phyloP scores from a whole-genome alignment of 2,329 filamentous ascomycete genomes.

The Fusarium sp. region DNA sequence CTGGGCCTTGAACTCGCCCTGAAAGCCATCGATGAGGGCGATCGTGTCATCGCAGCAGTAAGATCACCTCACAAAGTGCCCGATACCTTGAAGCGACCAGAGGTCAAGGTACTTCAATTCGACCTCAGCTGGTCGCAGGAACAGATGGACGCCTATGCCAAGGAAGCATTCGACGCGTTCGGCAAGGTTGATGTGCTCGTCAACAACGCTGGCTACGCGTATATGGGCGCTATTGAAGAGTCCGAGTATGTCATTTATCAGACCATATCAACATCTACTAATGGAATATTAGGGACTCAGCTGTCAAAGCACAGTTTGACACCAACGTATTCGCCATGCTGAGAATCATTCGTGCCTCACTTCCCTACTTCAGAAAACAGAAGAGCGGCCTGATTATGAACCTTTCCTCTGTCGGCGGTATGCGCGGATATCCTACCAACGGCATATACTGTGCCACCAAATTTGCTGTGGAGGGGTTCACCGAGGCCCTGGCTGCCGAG shows the following conservation, averaged over 20 bases:
- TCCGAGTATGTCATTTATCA: not conserved
- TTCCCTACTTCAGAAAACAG: not conserved
- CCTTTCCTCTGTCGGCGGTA: not conserved
- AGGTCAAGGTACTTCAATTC: not conserved
- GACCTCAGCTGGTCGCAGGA: not conserved
- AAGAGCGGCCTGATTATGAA: not conserved
- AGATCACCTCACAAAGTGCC: not conserved
- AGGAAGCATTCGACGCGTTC: not conserved
- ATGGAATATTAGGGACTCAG: not conserved
- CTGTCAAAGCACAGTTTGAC: not conserved
- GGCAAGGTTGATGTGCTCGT: not conserved
- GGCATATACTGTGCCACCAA: not conserved
- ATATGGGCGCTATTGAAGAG: not conserved
- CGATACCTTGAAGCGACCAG: not conserved
- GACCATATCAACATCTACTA: not conserved
- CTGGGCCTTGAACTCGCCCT: not conserved
- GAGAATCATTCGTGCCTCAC: not conserved
- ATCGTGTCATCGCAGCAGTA: not conserved
- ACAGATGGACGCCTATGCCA: not conserved
- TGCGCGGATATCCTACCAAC: not conserved
- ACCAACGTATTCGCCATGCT: not conserved
- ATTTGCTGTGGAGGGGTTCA: not conserved
- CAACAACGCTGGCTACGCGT: not conserved
- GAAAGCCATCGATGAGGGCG: not conserved
- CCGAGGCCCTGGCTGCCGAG: not conserved